Evolutionary conservation across 768 basidiomycete genomes (phyloP), one percentile per base, ranked within the genome.

Genomic region (Ephemerocybe angulata): DNA sequence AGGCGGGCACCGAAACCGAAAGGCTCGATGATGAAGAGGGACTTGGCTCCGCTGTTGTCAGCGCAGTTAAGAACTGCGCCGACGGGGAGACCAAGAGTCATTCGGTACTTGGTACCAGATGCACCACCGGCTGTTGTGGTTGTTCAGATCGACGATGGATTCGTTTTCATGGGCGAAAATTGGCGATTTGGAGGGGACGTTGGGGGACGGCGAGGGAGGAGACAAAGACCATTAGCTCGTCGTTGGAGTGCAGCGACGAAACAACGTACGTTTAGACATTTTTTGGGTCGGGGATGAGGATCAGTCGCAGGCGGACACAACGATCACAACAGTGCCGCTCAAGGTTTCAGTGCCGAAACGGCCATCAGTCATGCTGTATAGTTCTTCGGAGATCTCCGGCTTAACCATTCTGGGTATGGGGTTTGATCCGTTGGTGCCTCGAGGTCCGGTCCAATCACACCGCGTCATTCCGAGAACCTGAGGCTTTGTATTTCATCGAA

Each of bases 11-110:
- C 97, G 72, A 90, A 91, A 51, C 95, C 91, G 69, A 85, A 94
- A 52, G 97, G 93, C 73, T 96, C 93, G 68, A 99, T 98, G 69
- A 98, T 70, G 76, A 77, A 97, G 61, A 97, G 82, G 54, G 88
- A 93, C 79, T 98, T 99, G 62, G 96, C 97, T 61, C 97, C 97
- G 68, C 90, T 93, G 87, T 99, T 99, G 81, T 99, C 97, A 49
- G 94, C 94, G 75, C 97, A 97, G 74, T 96, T 96, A 69, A 97
- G 79, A 60, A 97, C 93, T 63, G 93, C 93, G 62, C 92, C 93
- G 60, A 90, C 89, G 58, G 92, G 93, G 51, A 95, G 87, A 90
- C 89, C 91, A 60, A 92, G 84, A 46, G 90, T 95, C 80, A 98
- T 80, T 65, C 94, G 87, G 85, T 88, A 98, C 78, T 98, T 99